A percentile compares a stretch with the other conserved stretches of the same genome.
Conservation (phyloP, 768 basidiomycete species). For the Mycena indigotica region DNA sequence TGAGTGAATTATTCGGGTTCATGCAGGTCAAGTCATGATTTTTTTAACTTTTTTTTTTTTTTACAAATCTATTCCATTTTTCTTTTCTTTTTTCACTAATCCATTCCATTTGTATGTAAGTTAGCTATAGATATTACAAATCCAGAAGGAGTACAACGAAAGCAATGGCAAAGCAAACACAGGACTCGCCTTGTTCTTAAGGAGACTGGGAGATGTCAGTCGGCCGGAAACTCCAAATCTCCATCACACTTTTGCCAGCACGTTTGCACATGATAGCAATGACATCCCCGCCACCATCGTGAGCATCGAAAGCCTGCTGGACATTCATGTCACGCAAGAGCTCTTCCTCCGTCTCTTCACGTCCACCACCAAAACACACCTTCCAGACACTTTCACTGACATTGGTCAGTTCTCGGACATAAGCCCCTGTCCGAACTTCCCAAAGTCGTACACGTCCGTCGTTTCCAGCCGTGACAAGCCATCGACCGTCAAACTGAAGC, state of each 20-base stretch:
- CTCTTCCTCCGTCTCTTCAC: slow-evolving; percentile 13
- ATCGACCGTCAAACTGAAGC: slow-evolving; percentile 82
- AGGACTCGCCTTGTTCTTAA: too few species aligned
- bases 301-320: slow-evolving; percentile 50
- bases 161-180: neutral
- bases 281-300: slow-evolving; percentile 54
- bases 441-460: slow-evolving; percentile 82
- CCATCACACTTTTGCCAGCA: slow-evolving; percentile 80
- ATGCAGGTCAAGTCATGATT: slow-evolving; percentile 56
- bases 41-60: slow-evolving; percentile 7
- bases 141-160: slow-evolving; percentile 2
- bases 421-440: slow-evolving; percentile 62
- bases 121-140: slow-evolving; percentile 8
- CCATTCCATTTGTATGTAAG: neutral
- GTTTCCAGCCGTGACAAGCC: slow-evolving; percentile 83
- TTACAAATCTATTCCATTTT: neutral
- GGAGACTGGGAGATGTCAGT: slow-evolving; percentile 27
- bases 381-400: slow-evolving; percentile 87
- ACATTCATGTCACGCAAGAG: slow-evolving; percentile 8
- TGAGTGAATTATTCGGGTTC: slow-evolving; percentile 77
- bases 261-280: slow-evolving; percentile 83
- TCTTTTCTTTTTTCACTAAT: too few species aligned
- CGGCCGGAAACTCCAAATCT: slow-evolving; percentile 80
- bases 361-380: slow-evolving; percentile 60
- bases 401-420: slow-evolving; percentile 77